phyloP scores from a whole-genome alignment of 169 alveolate species.

The Cryptosporidium meleagridis region DNA sequence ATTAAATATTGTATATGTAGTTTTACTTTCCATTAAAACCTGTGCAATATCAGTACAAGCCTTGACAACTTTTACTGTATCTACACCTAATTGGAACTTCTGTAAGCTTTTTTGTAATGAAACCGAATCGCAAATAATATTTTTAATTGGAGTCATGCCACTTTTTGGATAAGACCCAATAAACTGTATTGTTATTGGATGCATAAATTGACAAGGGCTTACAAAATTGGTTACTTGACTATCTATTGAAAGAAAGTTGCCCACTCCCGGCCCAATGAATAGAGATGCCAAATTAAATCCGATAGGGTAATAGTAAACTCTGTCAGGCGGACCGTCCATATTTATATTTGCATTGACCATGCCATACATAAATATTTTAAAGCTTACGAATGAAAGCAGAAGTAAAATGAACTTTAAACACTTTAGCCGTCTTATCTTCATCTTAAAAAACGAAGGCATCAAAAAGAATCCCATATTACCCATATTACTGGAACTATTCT shows the following conservation, averaged over 20 bases:
- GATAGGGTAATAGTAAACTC: slow-evolving; percentile 61
- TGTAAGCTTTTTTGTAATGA: slow-evolving; percentile 43
- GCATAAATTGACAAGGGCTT: slow-evolving; percentile 73
- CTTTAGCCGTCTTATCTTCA: not conserved
- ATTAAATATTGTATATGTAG: slow-evolving; percentile 34
- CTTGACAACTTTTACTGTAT: slow-evolving; percentile 56
- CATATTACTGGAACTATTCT: not conserved
- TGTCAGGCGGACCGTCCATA: slow-evolving; percentile 47
- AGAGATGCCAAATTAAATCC: slow-evolving; percentile 65
- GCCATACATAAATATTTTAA: not conserved
- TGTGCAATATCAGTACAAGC: slow-evolving; percentile 64
- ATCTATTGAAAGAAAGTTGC: slow-evolving; percentile 58
- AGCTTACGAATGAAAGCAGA: not conserved
- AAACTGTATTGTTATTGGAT: slow-evolving; percentile 67
- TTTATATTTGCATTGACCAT: not conserved
- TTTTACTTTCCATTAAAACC: slow-evolving; percentile 27
- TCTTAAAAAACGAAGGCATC: not conserved
- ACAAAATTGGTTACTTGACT: slow-evolving; percentile 69
- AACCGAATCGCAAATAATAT: slow-evolving; percentile 34
- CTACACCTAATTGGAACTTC: slow-evolving; percentile 8
- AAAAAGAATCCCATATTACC: not conserved
- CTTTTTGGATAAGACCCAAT: slow-evolving; percentile 61
- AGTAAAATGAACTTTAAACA: not conserved
- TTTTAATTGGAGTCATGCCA: slow-evolving; percentile 58
- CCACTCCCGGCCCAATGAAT: slow-evolving; percentile 46